phyloP scores from a whole-genome alignment of 2,329 filamentous ascomycete genomes.

The Aspergillus terreus region DNA sequence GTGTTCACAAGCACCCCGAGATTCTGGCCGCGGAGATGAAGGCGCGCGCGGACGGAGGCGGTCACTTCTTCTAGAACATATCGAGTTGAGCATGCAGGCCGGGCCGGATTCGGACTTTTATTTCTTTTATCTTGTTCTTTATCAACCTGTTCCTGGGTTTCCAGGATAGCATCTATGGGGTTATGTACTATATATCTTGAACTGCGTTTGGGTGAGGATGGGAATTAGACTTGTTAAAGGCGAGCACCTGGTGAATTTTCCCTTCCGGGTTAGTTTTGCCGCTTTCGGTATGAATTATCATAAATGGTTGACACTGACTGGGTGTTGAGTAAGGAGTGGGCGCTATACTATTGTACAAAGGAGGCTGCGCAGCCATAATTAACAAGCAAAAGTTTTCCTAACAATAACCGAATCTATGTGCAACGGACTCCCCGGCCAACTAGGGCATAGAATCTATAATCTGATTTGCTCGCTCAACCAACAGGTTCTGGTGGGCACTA shows the following conservation, averaged over 20 bases:
- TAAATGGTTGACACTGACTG: no score
- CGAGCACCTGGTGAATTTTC: neutral
- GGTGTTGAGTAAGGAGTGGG: no score
- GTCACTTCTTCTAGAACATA: slow-evolving; percentile 10
- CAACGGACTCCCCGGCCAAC: no score
- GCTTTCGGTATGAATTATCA: neutral
- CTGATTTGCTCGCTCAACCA: no score
- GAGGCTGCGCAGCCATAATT: no score
- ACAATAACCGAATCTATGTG: no score
- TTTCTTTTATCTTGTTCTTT: neutral
- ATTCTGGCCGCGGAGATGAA: slow-evolving; percentile 52
- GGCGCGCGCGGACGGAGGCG: slow-evolving; percentile 23
- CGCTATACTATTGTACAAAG: no score
- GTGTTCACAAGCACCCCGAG: slow-evolving; percentile 84
- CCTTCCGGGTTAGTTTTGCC: neutral
- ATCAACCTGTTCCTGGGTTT: neutral
- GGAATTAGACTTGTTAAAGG: neutral
- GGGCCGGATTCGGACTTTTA: neutral
- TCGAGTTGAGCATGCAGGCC: neutral
- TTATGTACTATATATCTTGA: neutral
- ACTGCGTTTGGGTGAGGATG: neutral
- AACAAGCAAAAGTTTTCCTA: no score
- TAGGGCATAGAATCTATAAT: no score
- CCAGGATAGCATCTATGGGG: neutral
- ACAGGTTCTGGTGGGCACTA: no score